These are phyloP conservation scores for rapeseed (Brassica napus) DNA, from an alignment of 345 rosid species.

Conservation along the genomic window DNA sequence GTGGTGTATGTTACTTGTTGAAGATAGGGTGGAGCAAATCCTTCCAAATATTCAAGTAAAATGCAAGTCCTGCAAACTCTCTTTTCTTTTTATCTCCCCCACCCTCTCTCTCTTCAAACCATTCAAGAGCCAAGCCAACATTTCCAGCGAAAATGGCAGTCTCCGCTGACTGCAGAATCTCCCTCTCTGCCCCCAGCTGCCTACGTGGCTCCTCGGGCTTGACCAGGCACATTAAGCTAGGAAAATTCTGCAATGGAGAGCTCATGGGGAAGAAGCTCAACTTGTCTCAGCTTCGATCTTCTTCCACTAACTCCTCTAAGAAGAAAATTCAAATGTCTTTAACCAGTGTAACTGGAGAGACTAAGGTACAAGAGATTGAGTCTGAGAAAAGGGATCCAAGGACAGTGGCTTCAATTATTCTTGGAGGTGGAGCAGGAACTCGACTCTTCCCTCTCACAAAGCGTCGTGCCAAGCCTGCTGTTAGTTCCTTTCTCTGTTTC, in stretches of 20 bases:
- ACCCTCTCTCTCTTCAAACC: constrained; percentile 13
- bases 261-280: constrained; percentile 74
- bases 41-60: constrained; percentile 47
- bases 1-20: constrained; percentile 67
- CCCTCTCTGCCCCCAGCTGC: constrained; percentile 54
- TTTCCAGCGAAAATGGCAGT: constrained; percentile 48
- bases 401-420: constrained; percentile 78
- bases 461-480: constrained; percentile 97
- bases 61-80: constrained; percentile 37
- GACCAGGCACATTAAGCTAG: constrained; percentile 44
- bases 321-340: constrained; percentile 58
- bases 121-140: constrained; percentile 20
- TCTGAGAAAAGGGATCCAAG: constrained; percentile 65
- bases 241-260: constrained; percentile 59
- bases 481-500: constrained; percentile 38
- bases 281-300: constrained; percentile 27
- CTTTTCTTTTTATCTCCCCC: constrained; percentile 6
- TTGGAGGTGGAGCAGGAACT: constrained; percentile 99
- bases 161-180: constrained; percentile 61
- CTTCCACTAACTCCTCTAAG: constrained; percentile 30
- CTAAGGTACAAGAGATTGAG: constrained; percentile 69
- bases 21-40: constrained; percentile 69
- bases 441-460: constrained; percentile 95
- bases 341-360: constrained; percentile 45
- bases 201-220: constrained; percentile 40